phyloP scores from a whole-genome alignment of 352 stramenopile species.

The Hyaloperonospora arabidopsidis region DNA sequence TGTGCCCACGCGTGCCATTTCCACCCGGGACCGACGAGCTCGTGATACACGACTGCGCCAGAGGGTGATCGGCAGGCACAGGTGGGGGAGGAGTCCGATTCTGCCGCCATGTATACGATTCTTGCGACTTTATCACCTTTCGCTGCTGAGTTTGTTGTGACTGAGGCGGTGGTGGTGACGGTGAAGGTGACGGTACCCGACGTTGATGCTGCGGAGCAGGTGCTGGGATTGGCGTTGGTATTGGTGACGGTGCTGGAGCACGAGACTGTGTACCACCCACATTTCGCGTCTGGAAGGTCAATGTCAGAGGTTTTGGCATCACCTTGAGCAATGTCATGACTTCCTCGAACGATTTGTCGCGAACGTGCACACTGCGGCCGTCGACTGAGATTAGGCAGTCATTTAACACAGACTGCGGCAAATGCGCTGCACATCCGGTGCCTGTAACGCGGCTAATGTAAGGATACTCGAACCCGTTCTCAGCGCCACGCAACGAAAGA shows the following conservation, averaged over 20 bases:
- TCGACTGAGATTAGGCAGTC: constrained; percentile 75
- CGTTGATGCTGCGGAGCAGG: constrained; percentile 20
- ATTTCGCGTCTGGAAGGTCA: constrained; percentile 73
- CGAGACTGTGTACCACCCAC: constrained; percentile 18
- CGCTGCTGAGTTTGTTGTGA: constrained; percentile 23
- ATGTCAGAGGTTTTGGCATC: constrained; percentile 78
- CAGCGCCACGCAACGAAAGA: constrained; percentile 65
- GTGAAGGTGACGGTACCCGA: constrained; percentile 19
- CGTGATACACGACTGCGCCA: constrained; percentile 36
- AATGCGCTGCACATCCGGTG: constrained; percentile 69
- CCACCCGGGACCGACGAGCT: constrained; percentile 24
- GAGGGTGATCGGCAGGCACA: constrained; percentile 20
- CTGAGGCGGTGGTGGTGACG: constrained; percentile 9
- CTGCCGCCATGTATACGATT: constrained; percentile 64
- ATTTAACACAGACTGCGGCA: constrained; percentile 66
- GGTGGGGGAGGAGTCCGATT: constrained; percentile 31
- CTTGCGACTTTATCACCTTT: constrained; percentile 34
- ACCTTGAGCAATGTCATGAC: constrained; percentile 83
- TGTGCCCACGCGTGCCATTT: constrained; percentile 23
- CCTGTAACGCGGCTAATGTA: constrained; percentile 84
- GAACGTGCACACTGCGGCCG: constrained; percentile 67
- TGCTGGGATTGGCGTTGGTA: constrained; percentile 13
- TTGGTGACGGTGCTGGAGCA: constrained; percentile 11
- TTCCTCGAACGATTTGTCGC: constrained; percentile 81
- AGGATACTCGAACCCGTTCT: constrained; percentile 68